Base-by-base conservation (phyloP, 257 asterid genomes). In the Anisodus acutangulus region DNA sequence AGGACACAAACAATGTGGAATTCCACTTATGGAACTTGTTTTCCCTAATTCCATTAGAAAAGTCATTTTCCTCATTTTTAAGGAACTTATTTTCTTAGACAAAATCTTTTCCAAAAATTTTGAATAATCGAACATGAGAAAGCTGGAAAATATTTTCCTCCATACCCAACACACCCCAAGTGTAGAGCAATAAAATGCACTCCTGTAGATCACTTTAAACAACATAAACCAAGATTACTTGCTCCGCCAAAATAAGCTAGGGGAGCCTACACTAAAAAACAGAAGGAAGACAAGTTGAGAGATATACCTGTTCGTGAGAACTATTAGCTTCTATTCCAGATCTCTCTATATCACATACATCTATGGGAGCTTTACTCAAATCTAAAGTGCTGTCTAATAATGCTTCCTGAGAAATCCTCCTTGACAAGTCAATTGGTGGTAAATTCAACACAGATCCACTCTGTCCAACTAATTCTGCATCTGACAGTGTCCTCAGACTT, bases 401-500 rank as follows among this genome's bases (percentile, higher is more conserved):
- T 4, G 92, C 78, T 13, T 89, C 91, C 60, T 88, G 91, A 84
- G 92, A 89, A 88, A 60, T 41, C 83, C 86, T 87, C 83, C 86
- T 68, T 6, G 92, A 68, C 35, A 93, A 85, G 67, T 88, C 84
- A 49, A 84, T 76, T 66, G 91, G 85, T 2, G 90, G 84, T 59
- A 47, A 16, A 53, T 71, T 89, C 81, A 85, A 79, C 82, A 67
- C 78, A 64, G 83, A 88, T 83, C 84, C 89, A 69, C 86, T 88
- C 17, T 60, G 76, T 74, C 81, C 87, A 15, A 83, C 83, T 84
- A 90, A 87, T 86, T 93, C 95, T 35, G 87, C 88, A 87, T 93
- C 94, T 8, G 95, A 90, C 59, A 94, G 95, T n/a, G 97, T 92
- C 86, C 97, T 90, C 90, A 96, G 89, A 88, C 92, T 93, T 92